Percentiles rank a stretch among this genome's conserved stretches.
Conservation (phyloP, 2,329 filamentous ascomycete species). For the Calonectria pteridis region DNA sequence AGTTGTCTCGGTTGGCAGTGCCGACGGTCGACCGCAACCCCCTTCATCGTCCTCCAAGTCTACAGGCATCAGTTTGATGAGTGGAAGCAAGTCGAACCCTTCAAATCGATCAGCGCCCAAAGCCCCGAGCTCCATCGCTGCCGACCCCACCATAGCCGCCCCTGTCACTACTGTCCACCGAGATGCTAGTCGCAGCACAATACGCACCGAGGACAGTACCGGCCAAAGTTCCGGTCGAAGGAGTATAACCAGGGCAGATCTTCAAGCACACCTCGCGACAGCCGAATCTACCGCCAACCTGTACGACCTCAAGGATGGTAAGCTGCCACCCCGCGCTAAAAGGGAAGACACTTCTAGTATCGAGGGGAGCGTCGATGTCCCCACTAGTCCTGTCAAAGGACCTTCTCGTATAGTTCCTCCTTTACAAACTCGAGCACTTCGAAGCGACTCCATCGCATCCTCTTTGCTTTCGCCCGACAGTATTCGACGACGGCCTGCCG, state of each 20-base stretch:
- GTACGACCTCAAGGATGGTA: conserved; percentile 55
- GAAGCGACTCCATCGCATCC: conserved; percentile 51
- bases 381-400: conserved; percentile 58
- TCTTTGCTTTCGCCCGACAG: conserved; percentile 54
- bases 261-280: conserved; percentile 50
- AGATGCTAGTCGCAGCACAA: conserved; percentile 58
- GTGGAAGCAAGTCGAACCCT: conserved; percentile 57
- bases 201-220: conserved; percentile 59
- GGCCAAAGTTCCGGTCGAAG: conserved; percentile 53
- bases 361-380: conserved; percentile 62
- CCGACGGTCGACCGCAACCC: conserved; percentile 57
- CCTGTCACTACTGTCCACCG: conserved; percentile 65
- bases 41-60: conserved; percentile 61
- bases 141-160: conserved; percentile 60
- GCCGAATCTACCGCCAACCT: conserved; percentile 52
- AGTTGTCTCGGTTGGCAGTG: conserved; percentile 46
- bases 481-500: conserved; percentile 59
- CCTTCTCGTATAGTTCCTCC: conserved; percentile 48
- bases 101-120: conserved; percentile 57
- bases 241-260: conserved; percentile 59
- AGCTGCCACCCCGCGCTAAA: conserved; percentile 49
- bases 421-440: conserved; percentile 51
- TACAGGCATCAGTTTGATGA: conserved; percentile 61
- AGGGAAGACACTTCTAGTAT: conserved; percentile 60
- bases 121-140: conserved; percentile 56